Percentiles rank a stretch among this genome's conserved stretches.
Evolutionary conservation across 2,329 filamentous ascomycete species (phyloP).

Genomic region (Calonectria henricotiae): DNA sequence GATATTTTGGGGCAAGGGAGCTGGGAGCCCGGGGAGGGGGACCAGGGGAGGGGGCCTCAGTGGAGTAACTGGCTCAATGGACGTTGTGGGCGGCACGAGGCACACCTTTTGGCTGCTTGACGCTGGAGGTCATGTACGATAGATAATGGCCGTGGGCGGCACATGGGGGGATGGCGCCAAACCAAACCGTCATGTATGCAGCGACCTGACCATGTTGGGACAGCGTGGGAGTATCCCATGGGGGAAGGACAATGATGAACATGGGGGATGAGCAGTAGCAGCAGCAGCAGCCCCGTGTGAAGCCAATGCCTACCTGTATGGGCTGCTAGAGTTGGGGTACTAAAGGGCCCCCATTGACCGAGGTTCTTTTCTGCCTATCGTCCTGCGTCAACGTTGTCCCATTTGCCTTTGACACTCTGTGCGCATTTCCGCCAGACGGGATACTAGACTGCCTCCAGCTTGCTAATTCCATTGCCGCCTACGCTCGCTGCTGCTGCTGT

Average conservation of each 20-base stretch:
- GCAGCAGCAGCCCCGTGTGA: neutral
- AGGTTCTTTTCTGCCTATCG: slow-evolving; percentile 37
- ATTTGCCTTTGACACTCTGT: slow-evolving; percentile 3
- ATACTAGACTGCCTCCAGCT: slow-evolving; percentile 12
- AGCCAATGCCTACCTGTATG: slow-evolving; percentile 5
- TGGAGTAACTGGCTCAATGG: slow-evolving; percentile 21
- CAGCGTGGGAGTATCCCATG: neutral
- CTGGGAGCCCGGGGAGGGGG: slow-evolving; percentile 9
- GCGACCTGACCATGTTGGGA: slow-evolving; percentile 2
- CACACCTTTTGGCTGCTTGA: slow-evolving; percentile 23
- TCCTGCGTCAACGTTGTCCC: slow-evolving; percentile 9
- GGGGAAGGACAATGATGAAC: slow-evolving; percentile 1
- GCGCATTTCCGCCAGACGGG: neutral
- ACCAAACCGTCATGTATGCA: slow-evolving; percentile 16
- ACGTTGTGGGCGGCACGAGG: slow-evolving; percentile 9
- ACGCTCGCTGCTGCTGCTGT: slow-evolving; percentile 15
- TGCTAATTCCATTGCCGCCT: slow-evolving; percentile 37
- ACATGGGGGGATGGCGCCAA: slow-evolving; percentile 21
- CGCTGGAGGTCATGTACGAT: slow-evolving; percentile 15
- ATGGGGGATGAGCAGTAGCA: slow-evolving; percentile 9
- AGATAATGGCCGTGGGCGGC: slow-evolving; percentile 12
- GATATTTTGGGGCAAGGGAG: slow-evolving; percentile 13
- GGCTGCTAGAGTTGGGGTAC: neutral
- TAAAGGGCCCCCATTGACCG: slow-evolving; percentile 13
- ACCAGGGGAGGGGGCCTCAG: slow-evolving; percentile 21